Percentiles rank a stretch among this genome's conserved stretches.
These are phyloP conservation scores for Xerocomus nothofagi DNA, from an alignment of 1,284 basidiomycete genomes.

Conservation along the genomic window DNA sequence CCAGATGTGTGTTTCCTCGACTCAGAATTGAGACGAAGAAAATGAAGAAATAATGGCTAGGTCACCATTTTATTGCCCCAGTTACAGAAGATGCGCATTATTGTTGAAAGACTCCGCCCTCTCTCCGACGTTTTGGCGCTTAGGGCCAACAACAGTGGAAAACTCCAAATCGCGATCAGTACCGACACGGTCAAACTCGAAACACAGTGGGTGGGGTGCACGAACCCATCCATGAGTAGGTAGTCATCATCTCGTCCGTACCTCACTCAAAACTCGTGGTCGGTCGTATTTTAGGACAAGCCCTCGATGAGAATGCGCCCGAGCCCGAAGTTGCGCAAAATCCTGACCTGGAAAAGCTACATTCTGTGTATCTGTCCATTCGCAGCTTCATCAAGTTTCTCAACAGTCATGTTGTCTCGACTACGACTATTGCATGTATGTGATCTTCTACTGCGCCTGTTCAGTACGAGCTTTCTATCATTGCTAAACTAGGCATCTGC, in stretches of 20 bases:
- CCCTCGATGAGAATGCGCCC: constrained; percentile 36
- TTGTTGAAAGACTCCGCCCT: constrained; percentile 74
- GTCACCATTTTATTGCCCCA: constrained; percentile 82
- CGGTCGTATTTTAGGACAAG: constrained; percentile 19
- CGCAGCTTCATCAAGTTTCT: constrained; percentile 83
- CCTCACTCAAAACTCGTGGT: constrained; percentile 1
- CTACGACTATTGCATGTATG: constrained; percentile 84
- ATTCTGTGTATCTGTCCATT: constrained; percentile 68
- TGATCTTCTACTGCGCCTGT: background rate
- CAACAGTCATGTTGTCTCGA: constrained; percentile 81
- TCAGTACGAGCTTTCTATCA: background rate
- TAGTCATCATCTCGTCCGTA: constrained; percentile 6
- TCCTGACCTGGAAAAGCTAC: constrained; percentile 56
- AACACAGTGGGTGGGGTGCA: constrained; percentile 77
- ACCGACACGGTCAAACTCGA: constrained; percentile 75
- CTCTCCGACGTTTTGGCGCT: constrained; percentile 77
- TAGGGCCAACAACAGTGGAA: constrained; percentile 63
- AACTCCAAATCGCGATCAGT: constrained; percentile 66
- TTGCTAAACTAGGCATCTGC: constrained; percentile 64
- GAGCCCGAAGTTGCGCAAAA: constrained; percentile 37
- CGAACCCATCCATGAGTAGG: constrained; percentile 67
- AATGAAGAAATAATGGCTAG: constrained; percentile 43
- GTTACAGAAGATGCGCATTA: constrained; percentile 73
- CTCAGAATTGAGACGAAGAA: background rate
- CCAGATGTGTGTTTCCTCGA: constrained; percentile 62